These are phyloP conservation scores for Moesziomyces sp. DNA, from an alignment of 1,284 basidiomycete genomes.

Conservation along the genomic window DNA sequence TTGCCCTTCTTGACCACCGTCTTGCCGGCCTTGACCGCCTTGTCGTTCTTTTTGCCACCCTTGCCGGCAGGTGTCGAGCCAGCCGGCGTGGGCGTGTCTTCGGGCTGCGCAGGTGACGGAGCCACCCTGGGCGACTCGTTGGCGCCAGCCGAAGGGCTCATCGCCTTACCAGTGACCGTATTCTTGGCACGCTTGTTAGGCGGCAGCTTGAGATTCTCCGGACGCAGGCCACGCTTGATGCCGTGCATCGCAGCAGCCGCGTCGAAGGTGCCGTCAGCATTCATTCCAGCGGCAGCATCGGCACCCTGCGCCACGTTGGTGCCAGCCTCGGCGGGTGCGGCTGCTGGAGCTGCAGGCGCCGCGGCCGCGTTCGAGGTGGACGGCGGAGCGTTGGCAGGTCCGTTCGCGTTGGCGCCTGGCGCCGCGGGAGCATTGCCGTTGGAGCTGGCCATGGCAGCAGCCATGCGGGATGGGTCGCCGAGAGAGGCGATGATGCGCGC, in stretches of 20 bases:
- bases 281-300: slow-evolving; percentile 16
- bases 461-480: slow-evolving; percentile 28
- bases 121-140: slow-evolving; percentile 53
- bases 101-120: slow-evolving; percentile 44
- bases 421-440: slow-evolving; percentile 14
- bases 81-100: slow-evolving; percentile 47
- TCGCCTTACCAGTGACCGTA: slow-evolving; percentile 17
- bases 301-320: slow-evolving; percentile 12
- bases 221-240: slow-evolving; percentile 61
- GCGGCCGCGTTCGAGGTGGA: slow-evolving; percentile 1
- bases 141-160: slow-evolving; percentile 30
- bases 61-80: slow-evolving; percentile 49
- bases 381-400: slow-evolving; percentile 2
- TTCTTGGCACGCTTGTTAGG: slow-evolving; percentile 60
- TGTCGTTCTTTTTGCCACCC: slow-evolving; percentile 44
- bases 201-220: slow-evolving; percentile 63
- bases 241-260: slow-evolving; percentile 45
- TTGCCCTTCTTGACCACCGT: slow-evolving; percentile 48
- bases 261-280: slow-evolving; percentile 44
- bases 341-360: slow-evolving; percentile 10
- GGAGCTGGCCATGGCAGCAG: slow-evolving; percentile 21
- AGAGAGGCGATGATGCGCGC: slow-evolving; percentile 50
- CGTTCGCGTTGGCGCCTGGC: slow-evolving; percentile 9
- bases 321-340: slow-evolving; percentile 14
- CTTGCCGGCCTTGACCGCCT: slow-evolving; percentile 30